Percentiles rank a stretch among this genome's conserved stretches.
phyloP scores from a whole-genome alignment of 2,329 filamentous ascomycete species.

The Diaporthe destruens region DNA sequence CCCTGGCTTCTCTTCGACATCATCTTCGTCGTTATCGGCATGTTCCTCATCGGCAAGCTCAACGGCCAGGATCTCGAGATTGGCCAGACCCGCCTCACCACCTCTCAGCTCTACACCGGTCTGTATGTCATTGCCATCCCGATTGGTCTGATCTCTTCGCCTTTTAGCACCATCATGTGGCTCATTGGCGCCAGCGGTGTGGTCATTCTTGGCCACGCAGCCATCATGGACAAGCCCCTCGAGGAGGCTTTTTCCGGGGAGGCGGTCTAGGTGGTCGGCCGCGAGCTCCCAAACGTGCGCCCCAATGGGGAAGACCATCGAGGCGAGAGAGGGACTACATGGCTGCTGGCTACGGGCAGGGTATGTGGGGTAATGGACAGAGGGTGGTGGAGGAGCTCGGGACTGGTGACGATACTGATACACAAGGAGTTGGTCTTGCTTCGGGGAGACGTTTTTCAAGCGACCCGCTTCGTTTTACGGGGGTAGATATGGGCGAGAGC shows the following conservation, averaged over 20 bases:
- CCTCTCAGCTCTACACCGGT: slow-evolving; percentile 93
- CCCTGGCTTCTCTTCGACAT: slow-evolving; percentile 91
- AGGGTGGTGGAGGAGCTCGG: slow-evolving; percentile 77
- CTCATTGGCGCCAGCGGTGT: slow-evolving; percentile 95
- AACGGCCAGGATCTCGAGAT: slow-evolving; percentile 90
- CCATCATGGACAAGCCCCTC: slow-evolving; percentile 98
- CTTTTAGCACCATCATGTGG: slow-evolving; percentile 90
- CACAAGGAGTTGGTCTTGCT: slow-evolving; percentile 66
- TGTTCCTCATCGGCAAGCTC: slow-evolving; percentile 93
- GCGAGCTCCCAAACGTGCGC: slow-evolving; percentile 96
- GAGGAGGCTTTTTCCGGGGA: slow-evolving; percentile 99
- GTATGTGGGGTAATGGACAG: slow-evolving; percentile 54
- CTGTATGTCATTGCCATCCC: slow-evolving; percentile 87
- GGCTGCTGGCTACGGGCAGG: slow-evolving; percentile 62
- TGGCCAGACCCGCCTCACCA: slow-evolving; percentile 83
- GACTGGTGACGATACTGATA: slow-evolving; percentile 67
- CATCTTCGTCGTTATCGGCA: slow-evolving; percentile 84
- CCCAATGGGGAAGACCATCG: slow-evolving; percentile 99
- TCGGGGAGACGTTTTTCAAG: slow-evolving; percentile 65
- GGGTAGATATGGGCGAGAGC: slow-evolving; percentile 66
- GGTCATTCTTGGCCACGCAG: slow-evolving; percentile 92
- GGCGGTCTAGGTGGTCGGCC: slow-evolving; percentile 99
- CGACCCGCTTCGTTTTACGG: slow-evolving; percentile 72
- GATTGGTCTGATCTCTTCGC: slow-evolving; percentile 86
- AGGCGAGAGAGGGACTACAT: slow-evolving; percentile 78